Base-by-base conservation (phyloP, 2,329 filamentous ascomycete genomes). In the Botrytis pseudocinerea region DNA sequence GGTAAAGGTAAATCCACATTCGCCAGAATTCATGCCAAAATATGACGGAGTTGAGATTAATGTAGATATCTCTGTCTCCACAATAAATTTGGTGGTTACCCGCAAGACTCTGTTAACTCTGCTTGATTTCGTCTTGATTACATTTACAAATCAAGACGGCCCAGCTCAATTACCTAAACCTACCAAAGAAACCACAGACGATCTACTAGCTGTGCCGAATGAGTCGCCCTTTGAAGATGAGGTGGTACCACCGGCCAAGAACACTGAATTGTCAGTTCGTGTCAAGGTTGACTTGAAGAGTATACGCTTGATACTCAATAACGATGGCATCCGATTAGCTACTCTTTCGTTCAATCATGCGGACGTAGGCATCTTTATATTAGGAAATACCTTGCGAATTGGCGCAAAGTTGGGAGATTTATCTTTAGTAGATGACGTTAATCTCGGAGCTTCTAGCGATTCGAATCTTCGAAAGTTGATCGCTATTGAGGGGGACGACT, bases 31-130 rank as follows among this genome's bases (percentile, higher is more conserved):
- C 79, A 91, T 94, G 86, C 90, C 92, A 1, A 91, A 94, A 3
- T 98, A 97, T 78, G 94, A 98, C 79, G 94, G 95, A 1, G 92
- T 98, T 72, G 94, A 97, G 76, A 98, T 92, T 42, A 98, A 99
- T 78, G 87, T 99, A 62, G 94, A 97, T 74, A 92, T 96, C 2
- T 90, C 91, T 0, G 91, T 99, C 20, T 98, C 96, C 0, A 99
- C 96, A 0, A 97, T 99, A 83, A 98, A 98, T 80, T 82, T 99
- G 35, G 90, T 99, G 48, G 94, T 99, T 14, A 99, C 97, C 0
- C 88, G 97, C 76, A 95, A 92, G 82, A 99, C 97, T 0, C 85
- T 99, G 4, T 86, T 99, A 70, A 99, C 95, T 0, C 84, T 99
- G 0, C 84, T 99, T 61, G 96, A 99, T 81, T 99, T 99, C 79